Percentiles rank a stretch among this genome's conserved stretches.
These are phyloP conservation scores for Colletotrichum cordylinicola DNA, from an alignment of 2,329 filamentous ascomycete species.

Conservation along the genomic window DNA sequence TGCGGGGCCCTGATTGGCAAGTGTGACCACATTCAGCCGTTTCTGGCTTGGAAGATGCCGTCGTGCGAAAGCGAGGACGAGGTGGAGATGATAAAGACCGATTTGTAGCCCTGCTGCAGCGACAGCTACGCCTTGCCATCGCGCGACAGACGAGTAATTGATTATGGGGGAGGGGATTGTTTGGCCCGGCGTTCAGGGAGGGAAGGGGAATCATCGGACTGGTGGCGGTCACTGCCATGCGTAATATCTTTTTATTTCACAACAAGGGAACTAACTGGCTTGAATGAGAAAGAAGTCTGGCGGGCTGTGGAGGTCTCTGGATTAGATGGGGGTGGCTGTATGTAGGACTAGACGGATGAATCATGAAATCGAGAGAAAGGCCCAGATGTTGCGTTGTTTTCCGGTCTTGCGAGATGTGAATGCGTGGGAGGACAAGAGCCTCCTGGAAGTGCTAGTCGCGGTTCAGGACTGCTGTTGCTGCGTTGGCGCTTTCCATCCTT, in stretches of 20 bases:
- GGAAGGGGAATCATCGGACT: not conserved
- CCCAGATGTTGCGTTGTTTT: not conserved
- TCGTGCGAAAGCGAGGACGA: not conserved
- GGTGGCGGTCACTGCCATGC: not conserved
- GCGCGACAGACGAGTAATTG: not conserved
- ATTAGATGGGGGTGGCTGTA: not conserved
- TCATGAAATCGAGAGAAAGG: not conserved
- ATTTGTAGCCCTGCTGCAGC: not conserved
- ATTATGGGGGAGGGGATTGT: not conserved
- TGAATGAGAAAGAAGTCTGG: not conserved
- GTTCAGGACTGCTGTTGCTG: not conserved
- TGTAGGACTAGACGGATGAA: conserved; percentile 7
- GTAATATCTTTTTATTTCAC: not conserved
- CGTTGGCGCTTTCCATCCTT: not conserved
- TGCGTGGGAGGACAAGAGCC: not conserved
- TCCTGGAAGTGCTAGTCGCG: not conserved
- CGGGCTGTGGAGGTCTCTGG: not conserved
- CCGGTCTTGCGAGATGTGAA: not conserved
- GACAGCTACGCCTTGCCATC: not conserved
- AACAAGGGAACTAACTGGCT: not conserved
- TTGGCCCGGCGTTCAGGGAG: conserved; percentile 18
- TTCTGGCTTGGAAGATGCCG: not conserved
- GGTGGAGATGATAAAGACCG: not conserved
- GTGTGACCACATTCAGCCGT: not conserved
- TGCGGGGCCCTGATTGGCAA: not conserved